These are phyloP conservation scores for Fragilaria crotonensis DNA, from an alignment of 108 stramenopile species.

Conservation along the genomic window DNA sequence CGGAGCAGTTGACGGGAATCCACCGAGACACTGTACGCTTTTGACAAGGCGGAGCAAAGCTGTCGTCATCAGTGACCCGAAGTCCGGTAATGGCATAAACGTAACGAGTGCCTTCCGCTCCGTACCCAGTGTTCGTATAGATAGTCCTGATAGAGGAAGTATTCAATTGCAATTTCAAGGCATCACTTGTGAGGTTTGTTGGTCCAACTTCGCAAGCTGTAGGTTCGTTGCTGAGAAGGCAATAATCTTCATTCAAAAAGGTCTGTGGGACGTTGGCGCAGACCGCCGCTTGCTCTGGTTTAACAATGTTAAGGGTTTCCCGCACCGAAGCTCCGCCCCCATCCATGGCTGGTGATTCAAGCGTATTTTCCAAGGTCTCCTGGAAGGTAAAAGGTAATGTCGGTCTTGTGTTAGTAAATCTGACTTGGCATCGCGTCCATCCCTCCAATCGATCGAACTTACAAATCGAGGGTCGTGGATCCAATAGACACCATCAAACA, in stretches of 20 bases:
- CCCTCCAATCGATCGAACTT: neutral
- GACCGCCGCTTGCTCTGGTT: slow-evolving; percentile 6
- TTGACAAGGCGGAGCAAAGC: slow-evolving; percentile 2
- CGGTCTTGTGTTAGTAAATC: too few species aligned
- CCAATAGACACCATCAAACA: slow-evolving; percentile 7
- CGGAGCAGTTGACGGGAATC: neutral
- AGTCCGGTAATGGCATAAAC: slow-evolving; percentile 8
- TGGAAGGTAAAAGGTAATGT: slow-evolving; percentile 1
- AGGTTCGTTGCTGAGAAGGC: slow-evolving; percentile 16
- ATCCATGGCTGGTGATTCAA: slow-evolving; percentile 18
- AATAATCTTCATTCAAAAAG: slow-evolving; percentile 41
- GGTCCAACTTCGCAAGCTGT: slow-evolving; percentile 18
- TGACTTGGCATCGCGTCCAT: neutral
- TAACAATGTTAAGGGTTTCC: slow-evolving; percentile 1
- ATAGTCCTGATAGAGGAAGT: neutral
- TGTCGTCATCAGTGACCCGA: neutral
- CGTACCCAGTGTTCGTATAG: neutral
- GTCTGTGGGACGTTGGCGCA: slow-evolving; percentile 37
- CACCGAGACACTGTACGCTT: neutral
- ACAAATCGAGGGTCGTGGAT: slow-evolving; percentile 26
- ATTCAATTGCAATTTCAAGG: neutral
- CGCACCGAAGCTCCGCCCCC: slow-evolving; percentile 13
- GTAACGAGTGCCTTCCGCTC: neutral
- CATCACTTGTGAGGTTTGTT: neutral
- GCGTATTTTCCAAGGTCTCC: slow-evolving; percentile 17